Evolutionary conservation across 2,329 filamentous ascomycete species (phyloP).

Genomic region (Ustulina deusta): DNA sequence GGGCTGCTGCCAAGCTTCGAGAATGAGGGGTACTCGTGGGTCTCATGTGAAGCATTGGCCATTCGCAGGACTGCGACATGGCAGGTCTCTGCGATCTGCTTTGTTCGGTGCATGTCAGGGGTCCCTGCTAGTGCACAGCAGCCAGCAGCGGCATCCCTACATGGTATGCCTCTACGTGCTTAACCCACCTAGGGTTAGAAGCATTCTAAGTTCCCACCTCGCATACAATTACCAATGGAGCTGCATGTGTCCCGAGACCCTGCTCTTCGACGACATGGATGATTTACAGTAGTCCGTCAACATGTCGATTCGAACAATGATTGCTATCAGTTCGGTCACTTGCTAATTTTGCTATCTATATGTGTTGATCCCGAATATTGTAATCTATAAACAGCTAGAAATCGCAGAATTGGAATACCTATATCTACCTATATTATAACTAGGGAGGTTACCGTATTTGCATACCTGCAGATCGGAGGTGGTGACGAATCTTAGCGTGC

Average conservation of each 20-base stretch:
- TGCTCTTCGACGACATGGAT: too few species aligned
- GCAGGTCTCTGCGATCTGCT: constrained; percentile 34
- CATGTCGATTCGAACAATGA: not conserved
- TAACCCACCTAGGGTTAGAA: not conserved
- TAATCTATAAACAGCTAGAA: not conserved
- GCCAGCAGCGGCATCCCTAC: too few species aligned
- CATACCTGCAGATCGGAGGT: constrained; percentile 1
- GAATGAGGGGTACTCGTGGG: constrained; percentile 38
- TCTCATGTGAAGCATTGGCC: constrained; percentile 14
- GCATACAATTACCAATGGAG: constrained; percentile 13
- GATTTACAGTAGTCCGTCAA: not conserved
- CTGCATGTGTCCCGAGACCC: too few species aligned
- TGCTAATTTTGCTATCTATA: not conserved
- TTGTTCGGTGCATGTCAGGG: constrained; percentile 12
- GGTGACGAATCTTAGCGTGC: constrained; percentile 8
- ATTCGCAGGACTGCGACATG: constrained; percentile 22
- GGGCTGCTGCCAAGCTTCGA: constrained; percentile 29
- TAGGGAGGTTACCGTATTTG: constrained; percentile 2
- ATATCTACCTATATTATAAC: not conserved
- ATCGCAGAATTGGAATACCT: not conserved
- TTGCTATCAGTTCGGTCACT: not conserved
- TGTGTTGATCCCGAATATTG: not conserved
- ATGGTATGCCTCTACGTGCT: too few species aligned
- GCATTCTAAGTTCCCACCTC: not conserved
- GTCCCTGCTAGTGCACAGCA: not conserved